Evolutionary conservation across 2,329 filamentous ascomycete species (phyloP).

Genomic region (Neofusicoccum ribis): DNA sequence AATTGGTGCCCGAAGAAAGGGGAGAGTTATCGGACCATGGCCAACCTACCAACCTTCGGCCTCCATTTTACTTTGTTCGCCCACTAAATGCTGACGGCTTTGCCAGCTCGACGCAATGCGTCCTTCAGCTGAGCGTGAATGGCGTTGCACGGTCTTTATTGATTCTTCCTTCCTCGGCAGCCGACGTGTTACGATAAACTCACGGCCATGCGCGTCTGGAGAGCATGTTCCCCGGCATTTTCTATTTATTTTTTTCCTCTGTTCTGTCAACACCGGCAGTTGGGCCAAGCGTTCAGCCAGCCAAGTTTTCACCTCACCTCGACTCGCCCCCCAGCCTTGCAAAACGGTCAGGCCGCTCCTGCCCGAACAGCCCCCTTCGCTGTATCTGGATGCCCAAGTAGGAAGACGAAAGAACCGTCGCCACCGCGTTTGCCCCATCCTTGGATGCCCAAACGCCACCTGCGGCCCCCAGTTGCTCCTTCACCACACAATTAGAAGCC

Average conservation of each 20-base stretch:
- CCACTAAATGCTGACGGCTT: not conserved
- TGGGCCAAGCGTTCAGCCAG: not conserved
- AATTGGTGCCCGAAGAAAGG: constrained; percentile 12
- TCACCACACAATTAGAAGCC: not conserved
- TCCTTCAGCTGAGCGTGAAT: constrained; percentile 2
- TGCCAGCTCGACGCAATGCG: not conserved
- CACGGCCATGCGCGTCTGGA: not conserved
- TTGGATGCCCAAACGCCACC: not conserved
- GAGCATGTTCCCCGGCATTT: not conserved
- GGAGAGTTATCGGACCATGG: not conserved
- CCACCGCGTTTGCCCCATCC: no score
- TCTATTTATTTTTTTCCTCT: not conserved
- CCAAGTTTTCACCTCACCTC: not conserved
- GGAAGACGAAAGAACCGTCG: no score
- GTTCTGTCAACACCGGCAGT: not conserved
- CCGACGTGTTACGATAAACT: not conserved
- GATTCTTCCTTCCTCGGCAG: not conserved
- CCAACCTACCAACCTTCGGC: not conserved
- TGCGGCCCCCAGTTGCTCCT: not conserved
- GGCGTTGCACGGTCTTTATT: not conserved
- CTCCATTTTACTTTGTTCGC: not conserved
- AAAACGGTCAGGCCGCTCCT: not conserved
- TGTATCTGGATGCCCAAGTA: not conserved
- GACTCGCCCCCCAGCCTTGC: not conserved
- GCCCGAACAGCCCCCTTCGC: not conserved